Base-by-base conservation (phyloP, 2,329 filamentous ascomycete species). In the Aureobasidium sp. region DNA sequence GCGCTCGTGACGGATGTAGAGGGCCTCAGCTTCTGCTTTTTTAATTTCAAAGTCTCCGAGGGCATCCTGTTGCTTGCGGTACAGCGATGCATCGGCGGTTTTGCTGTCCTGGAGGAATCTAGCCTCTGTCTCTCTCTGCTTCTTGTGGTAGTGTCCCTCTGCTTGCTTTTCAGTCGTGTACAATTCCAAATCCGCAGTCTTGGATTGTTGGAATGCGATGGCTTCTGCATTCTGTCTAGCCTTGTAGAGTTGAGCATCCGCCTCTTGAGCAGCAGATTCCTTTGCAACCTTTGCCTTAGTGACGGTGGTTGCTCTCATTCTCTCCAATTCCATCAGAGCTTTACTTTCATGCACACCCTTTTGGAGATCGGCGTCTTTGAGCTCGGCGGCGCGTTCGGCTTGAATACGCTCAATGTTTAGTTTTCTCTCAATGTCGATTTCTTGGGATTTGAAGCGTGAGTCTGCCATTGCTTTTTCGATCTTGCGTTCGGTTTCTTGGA, bases 401-500 rank as follows among this genome's bases (percentile, higher is more conserved):
- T 86, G 80, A 71, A 95, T 90, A 54, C 87, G 84, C 32, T 88
- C 85, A 60, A 95, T 84, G 53, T 90, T 85, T 54, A 94, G 85
- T 65, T 90, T 87, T 39, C 87, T 84, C 66, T 85, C 82, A 63
- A 94, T 86, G 57, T 83, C 81, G 1, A 89, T 88, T 74, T 91
- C 86, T 66, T 85, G 82, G n/a, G 87, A 90, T 41, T 85, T 83
- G 59, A 95, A 83, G 60, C 86, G 85, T 11, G 90, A 88, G 71
- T 94, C 90, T 47, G 91, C 91, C 50, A 83, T 76, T 2, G 89
- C 88, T 64, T 90, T 90, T 76, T 94, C 89, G 49, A 88, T 86
- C 70, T 93, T 91, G 53, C 90, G 86, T 71, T 93, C 86, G 0
- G 90, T 94, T 77, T 93, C 91, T 64, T 90, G 83, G 1, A 94